Evolutionary conservation across 371 early-diverging fungal genomes (phyloP), one percentile per base, ranked within the genome.

Genomic region (Mucor irregularis): DNA sequence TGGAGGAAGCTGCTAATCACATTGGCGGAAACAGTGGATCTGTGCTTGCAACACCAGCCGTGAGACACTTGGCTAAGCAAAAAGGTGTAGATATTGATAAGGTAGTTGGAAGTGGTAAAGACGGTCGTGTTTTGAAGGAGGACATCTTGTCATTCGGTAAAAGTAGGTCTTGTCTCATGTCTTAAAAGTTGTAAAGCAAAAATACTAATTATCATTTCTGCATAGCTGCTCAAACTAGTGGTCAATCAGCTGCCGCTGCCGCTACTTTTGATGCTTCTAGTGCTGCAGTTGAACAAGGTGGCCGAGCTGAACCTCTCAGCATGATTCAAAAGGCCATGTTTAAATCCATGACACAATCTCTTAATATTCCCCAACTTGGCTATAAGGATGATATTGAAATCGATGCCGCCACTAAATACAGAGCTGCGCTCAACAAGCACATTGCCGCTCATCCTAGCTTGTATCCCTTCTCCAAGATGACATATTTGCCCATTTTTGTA

Each of bases 241-340:
- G n/a, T n/a, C n/a, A n/a, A n/a, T n/a, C n/a, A n/a, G n/a, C n/a
- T n/a, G n/a, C n/a, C n/a, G n/a, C n/a, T n/a, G n/a, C n/a, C n/a
- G n/a, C n/a, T n/a, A n/a, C n/a, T n/a, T n/a, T n/a, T 10, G 14
- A 5, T 24, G 25, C 13, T 11, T 17, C 21, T 17, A 17, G 22
- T 4, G 8, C 9, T n/a, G 25, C 14, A 26, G 42, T 5, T 5
- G 21, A 24, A 4, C 5, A 19, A 16, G 13, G 38, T 2, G 70
- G 64, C 26, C 46, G 44, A 5, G 39, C 80, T 4, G 71, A 76
- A 44, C 71, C 90, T 9, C 82, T 96, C 44, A 86, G 84, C 17
- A 73, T 78, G 49, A 89, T 97, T 43, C 96, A 98, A 78, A 92
- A 91, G 59, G 93, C 95, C 62, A 98, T 98, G 99, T 95, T 93